Evolutionary conservation across 2,329 filamentous ascomycete genomes (phyloP).

Genomic region (Fusarium sp.): DNA sequence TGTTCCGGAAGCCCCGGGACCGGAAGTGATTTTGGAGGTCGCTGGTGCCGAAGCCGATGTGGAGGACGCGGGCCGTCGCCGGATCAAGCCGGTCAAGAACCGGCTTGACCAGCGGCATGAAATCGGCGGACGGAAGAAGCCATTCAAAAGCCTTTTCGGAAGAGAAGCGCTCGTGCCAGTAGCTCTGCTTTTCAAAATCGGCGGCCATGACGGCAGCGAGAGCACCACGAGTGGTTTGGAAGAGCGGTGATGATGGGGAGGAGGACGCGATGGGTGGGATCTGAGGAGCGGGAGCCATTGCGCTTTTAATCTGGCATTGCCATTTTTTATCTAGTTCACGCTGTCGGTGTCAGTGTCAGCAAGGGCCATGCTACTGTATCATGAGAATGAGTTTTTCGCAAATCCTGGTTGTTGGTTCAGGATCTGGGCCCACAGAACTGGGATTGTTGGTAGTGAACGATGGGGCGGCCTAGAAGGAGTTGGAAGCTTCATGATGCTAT

Average conservation of each 20-base stretch:
- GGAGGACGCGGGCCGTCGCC: constrained; percentile 57
- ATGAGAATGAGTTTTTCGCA: constrained; percentile 34
- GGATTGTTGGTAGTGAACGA: constrained; percentile 31
- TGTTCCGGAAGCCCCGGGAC: constrained; percentile 56
- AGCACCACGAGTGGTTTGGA: constrained; percentile 20
- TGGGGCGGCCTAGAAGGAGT: constrained; percentile 25
- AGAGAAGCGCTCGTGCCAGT: constrained; percentile 65
- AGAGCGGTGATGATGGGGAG: constrained; percentile 32
- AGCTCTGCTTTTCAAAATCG: constrained; percentile 65
- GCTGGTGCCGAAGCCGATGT: constrained; percentile 66
- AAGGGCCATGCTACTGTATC: constrained; percentile 23
- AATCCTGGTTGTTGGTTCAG: constrained; percentile 30
- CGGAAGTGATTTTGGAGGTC: constrained; percentile 66
- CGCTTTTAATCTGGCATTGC: constrained; percentile 16
- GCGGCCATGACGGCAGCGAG: constrained; percentile 46
- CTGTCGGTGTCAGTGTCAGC: constrained; percentile 8
- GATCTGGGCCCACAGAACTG: constrained; percentile 39
- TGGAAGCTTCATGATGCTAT: constrained; percentile 14
- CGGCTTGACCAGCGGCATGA: constrained; percentile 59
- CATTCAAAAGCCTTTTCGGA: constrained; percentile 65
- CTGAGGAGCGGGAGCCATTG: constrained; percentile 39
- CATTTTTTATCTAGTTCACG: constrained; percentile 22
- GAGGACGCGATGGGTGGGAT: constrained; percentile 41
- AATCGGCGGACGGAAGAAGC: constrained; percentile 60
- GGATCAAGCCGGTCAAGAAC: constrained; percentile 52